phyloP scores from a whole-genome alignment of 2,329 filamentous ascomycete species.

The Trichoderma cornu-damae region DNA sequence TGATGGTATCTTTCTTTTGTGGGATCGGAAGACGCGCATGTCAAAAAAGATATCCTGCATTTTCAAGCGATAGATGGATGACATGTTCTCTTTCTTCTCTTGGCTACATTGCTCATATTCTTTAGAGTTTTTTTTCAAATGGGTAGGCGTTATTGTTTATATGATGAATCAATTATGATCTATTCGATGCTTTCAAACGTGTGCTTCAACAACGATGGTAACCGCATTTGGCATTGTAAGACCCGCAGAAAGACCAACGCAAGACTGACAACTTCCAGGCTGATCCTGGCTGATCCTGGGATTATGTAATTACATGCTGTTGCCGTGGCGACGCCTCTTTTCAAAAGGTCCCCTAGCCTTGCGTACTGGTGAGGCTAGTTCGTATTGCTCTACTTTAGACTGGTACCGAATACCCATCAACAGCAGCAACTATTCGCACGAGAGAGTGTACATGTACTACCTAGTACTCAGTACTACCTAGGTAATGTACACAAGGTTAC shows the following conservation, averaged over 20 bases:
- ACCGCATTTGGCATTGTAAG: no score
- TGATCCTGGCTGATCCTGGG: no score
- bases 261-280: not conserved
- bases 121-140: conserved; percentile 6
- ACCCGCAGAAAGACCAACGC: not conserved
- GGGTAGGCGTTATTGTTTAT: not conserved
- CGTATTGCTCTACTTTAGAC: no score
- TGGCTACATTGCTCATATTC: not conserved
- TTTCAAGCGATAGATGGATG: not conserved
- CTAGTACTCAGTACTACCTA: no score
- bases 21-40: not conserved
- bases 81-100: not conserved
- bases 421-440: no score
- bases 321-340: conserved; percentile 18
- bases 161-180: not conserved
- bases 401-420: not conserved
- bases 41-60: conserved; percentile 3
- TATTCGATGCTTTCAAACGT: not conserved
- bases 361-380: no score
- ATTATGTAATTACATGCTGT: not conserved
- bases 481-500: not conserved
- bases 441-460: not conserved
- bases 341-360: no score
- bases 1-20: not conserved
- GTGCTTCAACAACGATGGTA: not conserved